phyloP scores from a whole-genome alignment of 2,329 filamentous ascomycete genomes.

The Tolypocladium ovalisporum region DNA sequence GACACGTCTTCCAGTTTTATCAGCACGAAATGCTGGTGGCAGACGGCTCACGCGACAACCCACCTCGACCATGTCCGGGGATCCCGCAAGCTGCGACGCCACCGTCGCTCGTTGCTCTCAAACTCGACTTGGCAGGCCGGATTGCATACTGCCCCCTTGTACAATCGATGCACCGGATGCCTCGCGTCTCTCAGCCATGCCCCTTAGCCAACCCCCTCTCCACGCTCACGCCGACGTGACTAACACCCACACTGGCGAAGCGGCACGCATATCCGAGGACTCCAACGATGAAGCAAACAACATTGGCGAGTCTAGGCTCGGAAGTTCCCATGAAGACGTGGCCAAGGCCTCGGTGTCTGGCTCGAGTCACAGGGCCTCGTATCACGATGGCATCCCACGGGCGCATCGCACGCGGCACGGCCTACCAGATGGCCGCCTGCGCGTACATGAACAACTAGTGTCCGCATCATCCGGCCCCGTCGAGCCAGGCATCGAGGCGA shows the following conservation, averaged over 20 bases:
- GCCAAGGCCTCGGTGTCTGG: too few relatives aligned
- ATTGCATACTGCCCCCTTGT: neutral
- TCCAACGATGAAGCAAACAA: neutral
- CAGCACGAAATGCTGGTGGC: neutral
- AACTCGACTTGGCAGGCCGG: neutral
- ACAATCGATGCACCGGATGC: neutral
- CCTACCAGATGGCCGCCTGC: neutral
- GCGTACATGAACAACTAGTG: neutral
- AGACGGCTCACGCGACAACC: neutral
- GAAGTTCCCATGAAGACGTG: constrained; percentile 16
- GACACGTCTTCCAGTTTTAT: neutral
- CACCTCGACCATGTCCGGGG: neutral
- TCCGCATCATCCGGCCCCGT: neutral
- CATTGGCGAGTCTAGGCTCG: constrained; percentile 11
- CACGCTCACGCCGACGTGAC: neutral
- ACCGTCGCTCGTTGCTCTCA: neutral
- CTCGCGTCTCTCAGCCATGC: neutral
- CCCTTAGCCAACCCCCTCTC: too few relatives aligned
- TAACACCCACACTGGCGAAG: neutral
- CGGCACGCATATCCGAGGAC: neutral
- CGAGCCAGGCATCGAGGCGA: neutral
- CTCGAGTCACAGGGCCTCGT: neutral
- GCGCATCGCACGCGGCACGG: neutral
- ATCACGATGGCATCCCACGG: neutral
- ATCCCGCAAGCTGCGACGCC: neutral